A percentile compares a stretch with the other conserved stretches of the same genome.
Evolutionary conservation across 441 rosid species (phyloP).

Genomic region (Erysimum pusillum): DNA sequence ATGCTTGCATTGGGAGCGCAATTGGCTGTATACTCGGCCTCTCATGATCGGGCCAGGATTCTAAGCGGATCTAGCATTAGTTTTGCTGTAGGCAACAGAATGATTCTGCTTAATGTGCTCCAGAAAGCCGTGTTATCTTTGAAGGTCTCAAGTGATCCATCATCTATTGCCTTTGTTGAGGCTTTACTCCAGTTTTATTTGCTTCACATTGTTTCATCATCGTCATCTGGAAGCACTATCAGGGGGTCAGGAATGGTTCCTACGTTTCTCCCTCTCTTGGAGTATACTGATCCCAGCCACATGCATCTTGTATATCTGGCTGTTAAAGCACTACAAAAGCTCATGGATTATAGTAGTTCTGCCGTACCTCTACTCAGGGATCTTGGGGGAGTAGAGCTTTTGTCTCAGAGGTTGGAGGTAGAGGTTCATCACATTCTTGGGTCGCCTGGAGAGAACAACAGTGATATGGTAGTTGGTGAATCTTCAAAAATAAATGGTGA

Average conservation of each 20-base stretch:
- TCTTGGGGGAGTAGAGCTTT: constrained; percentile 94
- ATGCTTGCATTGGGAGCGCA: constrained; percentile 98
- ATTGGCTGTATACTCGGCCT: constrained; percentile 92
- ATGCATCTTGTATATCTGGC: constrained; percentile 95
- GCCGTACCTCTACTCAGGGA: constrained; percentile 93
- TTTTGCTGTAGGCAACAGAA: constrained; percentile 92
- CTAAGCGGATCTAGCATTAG: constrained; percentile 94
- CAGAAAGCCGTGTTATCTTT: constrained; percentile 93
- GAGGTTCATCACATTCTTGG: constrained; percentile 90
- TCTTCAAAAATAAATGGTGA: constrained; percentile 68
- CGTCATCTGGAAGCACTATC: constrained; percentile 87
- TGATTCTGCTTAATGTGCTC: constrained; percentile 95
- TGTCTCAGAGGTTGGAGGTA: constrained; percentile 87
- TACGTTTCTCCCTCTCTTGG: constrained; percentile 93
- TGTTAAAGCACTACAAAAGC: constrained; percentile 93
- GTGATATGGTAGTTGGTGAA: constrained; percentile 72
- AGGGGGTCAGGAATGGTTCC: constrained; percentile 99
- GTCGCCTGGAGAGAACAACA: constrained; percentile 57
- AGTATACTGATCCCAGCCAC: constrained; percentile 86
- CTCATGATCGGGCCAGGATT: constrained; percentile 95
- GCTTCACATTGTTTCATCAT: constrained; percentile 96
- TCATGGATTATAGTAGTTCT: constrained; percentile 96
- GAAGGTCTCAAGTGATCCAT: constrained; percentile 80
- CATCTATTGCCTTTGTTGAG: constrained; percentile 94
- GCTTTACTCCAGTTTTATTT: constrained; percentile 98